Evolutionary conservation across 108 stramenopile species (phyloP).

Genomic region (Fistulifera solaris): DNA sequence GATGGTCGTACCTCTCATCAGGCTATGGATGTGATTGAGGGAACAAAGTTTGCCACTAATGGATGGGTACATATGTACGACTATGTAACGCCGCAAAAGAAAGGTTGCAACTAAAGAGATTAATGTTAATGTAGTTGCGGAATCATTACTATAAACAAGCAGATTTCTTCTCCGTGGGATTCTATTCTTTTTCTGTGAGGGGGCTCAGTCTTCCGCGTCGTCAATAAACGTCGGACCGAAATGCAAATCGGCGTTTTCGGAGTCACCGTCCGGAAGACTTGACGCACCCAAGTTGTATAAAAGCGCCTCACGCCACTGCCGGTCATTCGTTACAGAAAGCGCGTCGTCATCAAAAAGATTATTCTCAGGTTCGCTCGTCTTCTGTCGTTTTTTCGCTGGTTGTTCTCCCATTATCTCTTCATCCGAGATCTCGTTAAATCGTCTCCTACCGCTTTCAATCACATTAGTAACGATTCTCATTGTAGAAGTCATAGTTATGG

Average conservation of each 20-base stretch:
- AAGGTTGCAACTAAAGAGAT: slow-evolving; percentile 26
- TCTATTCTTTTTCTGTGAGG: too few relatives aligned
- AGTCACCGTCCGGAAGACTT: slow-evolving; percentile 25
- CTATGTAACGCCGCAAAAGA: slow-evolving; percentile 28
- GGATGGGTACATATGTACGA: slow-evolving; percentile 76
- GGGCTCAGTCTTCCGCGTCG: too few relatives aligned
- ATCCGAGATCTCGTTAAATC: not conserved
- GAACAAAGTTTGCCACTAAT: slow-evolving; percentile 69
- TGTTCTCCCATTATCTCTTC: not conserved
- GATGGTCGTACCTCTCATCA: slow-evolving; percentile 50
- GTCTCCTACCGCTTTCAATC: not conserved
- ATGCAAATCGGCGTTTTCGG: too few relatives aligned
- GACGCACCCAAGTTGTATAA: slow-evolving; percentile 44
- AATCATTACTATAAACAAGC: too few relatives aligned
- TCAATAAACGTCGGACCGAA: too few relatives aligned
- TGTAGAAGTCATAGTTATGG: not conserved
- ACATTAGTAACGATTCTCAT: not conserved
- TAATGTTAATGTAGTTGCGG: too few relatives aligned
- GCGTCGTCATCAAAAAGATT: slow-evolving; percentile 22
- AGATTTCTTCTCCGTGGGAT: too few relatives aligned
- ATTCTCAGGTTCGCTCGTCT: not conserved
- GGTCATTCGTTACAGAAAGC: slow-evolving; percentile 23
- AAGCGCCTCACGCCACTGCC: slow-evolving; percentile 47
- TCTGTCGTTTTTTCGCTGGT: too few relatives aligned
- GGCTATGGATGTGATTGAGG: slow-evolving; percentile 50